These are phyloP conservation scores for Calocybe cyanea DNA, from an alignment of 768 basidiomycete species.

Conservation along the genomic window DNA sequence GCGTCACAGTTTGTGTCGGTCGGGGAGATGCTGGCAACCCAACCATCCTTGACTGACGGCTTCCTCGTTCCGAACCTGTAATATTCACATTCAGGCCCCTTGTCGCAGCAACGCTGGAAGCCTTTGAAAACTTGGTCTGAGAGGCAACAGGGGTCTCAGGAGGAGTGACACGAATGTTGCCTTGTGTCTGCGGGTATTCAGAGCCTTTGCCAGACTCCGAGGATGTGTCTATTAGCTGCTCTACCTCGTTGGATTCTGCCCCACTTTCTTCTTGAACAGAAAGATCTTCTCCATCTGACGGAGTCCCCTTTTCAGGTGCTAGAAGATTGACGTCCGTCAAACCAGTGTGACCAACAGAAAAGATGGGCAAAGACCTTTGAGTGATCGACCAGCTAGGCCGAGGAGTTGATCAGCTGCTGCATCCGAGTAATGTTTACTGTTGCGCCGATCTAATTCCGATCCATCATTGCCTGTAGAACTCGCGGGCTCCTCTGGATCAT, in stretches of 20 bases:
- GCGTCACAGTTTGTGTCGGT: slow-evolving; percentile 32
- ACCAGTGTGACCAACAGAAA: slow-evolving; percentile 9
- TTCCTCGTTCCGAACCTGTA: slow-evolving; percentile 46
- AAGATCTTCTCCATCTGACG: slow-evolving; percentile 67
- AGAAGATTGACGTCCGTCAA: slow-evolving; percentile 16
- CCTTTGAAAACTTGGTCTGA: slow-evolving; percentile 44
- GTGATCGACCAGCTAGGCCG: slow-evolving; percentile 66
- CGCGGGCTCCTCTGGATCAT: slow-evolving; percentile 32
- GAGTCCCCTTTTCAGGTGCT: slow-evolving; percentile 55
- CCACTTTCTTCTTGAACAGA: slow-evolving; percentile 73
- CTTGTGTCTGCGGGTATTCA: slow-evolving; percentile 20
- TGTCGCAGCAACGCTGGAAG: slow-evolving; percentile 58
- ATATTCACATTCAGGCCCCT: slow-evolving; percentile 69
- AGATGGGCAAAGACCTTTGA: slow-evolving; percentile 49
- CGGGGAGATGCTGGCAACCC: slow-evolving; percentile 60
- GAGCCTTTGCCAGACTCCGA: slow-evolving; percentile 39
- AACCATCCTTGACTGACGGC: slow-evolving; percentile 61
- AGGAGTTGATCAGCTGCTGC: slow-evolving; percentile 81
- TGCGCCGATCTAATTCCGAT: slow-evolving; percentile 55
- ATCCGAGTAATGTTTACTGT: slow-evolving; percentile 81
- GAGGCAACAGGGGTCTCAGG: slow-evolving; percentile 39
- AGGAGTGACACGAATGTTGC: slow-evolving; percentile 29
- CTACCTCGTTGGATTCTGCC: slow-evolving; percentile 64
- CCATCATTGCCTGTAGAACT: slow-evolving; percentile 21
- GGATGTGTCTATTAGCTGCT: slow-evolving; percentile 45